phyloP scores from a whole-genome alignment of 257 asterid genomes.

The Ajuga chamaepitys region DNA sequence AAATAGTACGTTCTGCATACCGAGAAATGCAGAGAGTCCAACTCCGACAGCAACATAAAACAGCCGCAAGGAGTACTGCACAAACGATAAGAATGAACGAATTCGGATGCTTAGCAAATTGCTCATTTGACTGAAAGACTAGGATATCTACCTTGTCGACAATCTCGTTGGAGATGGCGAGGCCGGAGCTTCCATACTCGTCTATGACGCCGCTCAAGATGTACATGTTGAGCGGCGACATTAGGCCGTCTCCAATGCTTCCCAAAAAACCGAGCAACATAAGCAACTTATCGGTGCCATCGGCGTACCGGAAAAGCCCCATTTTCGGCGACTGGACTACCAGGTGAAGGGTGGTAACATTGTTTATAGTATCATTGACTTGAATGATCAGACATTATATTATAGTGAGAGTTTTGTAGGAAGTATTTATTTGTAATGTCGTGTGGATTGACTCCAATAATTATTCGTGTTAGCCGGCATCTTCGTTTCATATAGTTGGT shows the following conservation, averaged over 20 bases:
- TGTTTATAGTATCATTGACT: too few species aligned
- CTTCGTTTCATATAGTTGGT: too few species aligned
- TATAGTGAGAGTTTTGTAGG: too few species aligned
- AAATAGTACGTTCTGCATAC: slow-evolving; percentile 25
- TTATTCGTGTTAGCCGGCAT: too few species aligned
- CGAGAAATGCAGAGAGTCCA: slow-evolving; percentile 61
- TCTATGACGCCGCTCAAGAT: slow-evolving; percentile 48
- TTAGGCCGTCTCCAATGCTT: slow-evolving; percentile 72
- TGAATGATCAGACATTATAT: too few species aligned
- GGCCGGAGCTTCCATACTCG: slow-evolving; percentile 35
- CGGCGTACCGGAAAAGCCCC: slow-evolving; percentile 63
- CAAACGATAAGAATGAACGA: background rate
- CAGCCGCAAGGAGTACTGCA: slow-evolving; percentile 58
- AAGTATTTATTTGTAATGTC: too few species aligned
- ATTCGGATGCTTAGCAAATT: background rate
- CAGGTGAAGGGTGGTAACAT: background rate
- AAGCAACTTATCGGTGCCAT: slow-evolving; percentile 50
- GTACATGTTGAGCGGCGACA: slow-evolving; percentile 60
- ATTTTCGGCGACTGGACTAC: slow-evolving; percentile 12
- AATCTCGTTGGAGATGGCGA: slow-evolving; percentile 21
- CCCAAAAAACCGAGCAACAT: slow-evolving; percentile 57
- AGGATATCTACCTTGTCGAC: slow-evolving; percentile 48
- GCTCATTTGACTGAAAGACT: background rate
- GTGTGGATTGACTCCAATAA: too few species aligned
- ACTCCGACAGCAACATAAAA: slow-evolving; percentile 63